Evolutionary conservation across 2,329 filamentous ascomycete genomes (phyloP).

Genomic region (Xenoacremonium recifei): DNA sequence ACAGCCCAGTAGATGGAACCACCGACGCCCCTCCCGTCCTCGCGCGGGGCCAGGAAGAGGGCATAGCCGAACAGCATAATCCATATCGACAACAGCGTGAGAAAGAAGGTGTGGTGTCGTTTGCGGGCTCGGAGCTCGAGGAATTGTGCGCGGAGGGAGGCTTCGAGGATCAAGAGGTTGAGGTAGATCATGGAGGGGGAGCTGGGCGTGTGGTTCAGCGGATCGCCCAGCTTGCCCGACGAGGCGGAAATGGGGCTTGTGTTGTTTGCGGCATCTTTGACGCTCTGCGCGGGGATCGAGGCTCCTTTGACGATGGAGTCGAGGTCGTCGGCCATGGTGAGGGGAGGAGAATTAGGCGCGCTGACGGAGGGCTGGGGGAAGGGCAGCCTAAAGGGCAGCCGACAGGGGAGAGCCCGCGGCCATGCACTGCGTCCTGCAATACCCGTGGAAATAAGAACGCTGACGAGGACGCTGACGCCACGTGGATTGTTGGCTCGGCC

Average conservation of each 20-base stretch:
- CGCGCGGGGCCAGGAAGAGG: conserved; percentile 90
- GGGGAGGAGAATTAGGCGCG: no score
- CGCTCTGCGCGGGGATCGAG: conserved; percentile 60
- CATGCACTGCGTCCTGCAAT: no score
- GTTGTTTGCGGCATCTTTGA: conserved; percentile 34
- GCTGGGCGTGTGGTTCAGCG: conserved; percentile 78
- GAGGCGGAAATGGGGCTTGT: conserved; percentile 44
- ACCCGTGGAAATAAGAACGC: no score
- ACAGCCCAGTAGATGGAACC: conserved; percentile 96
- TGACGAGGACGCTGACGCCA: no score
- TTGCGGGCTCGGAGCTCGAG: conserved; percentile 84
- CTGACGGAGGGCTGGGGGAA: conserved; percentile 1
- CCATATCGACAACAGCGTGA: conserved; percentile 78
- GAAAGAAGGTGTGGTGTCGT: conserved; percentile 90
- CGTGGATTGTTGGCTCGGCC: no score
- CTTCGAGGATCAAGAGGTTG: conserved; percentile 95
- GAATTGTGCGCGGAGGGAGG: conserved; percentile 88
- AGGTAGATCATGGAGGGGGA: conserved; percentile 96
- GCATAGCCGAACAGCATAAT: conserved; percentile 82
- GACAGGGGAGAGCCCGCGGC: conserved; percentile 18
- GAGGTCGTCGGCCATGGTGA: conserved; percentile 64
- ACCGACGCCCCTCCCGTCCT: conserved; percentile 87
- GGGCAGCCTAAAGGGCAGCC: conserved; percentile 22
- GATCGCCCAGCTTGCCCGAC: conserved; percentile 58
- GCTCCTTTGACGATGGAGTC: conserved; percentile 94